A percentile compares a stretch with the other conserved stretches of the same genome.
Evolutionary conservation across 2,329 filamentous ascomycete species (phyloP).

Genomic region (Fonsecaea pedrosoi): DNA sequence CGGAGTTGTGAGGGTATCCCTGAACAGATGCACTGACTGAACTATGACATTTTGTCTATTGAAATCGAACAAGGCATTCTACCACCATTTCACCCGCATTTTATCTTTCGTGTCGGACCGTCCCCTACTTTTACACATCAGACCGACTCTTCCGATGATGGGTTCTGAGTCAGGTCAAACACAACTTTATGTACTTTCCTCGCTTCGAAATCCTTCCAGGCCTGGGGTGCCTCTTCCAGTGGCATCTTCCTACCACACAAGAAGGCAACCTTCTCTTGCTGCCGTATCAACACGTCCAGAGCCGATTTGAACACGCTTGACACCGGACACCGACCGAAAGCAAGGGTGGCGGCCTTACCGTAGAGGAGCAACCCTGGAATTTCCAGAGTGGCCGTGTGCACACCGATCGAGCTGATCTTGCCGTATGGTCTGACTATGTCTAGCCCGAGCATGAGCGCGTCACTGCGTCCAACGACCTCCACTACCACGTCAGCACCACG

Average conservation of each 20-base stretch:
- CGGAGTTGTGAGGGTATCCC: too few relatives aligned
- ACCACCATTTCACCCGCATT: too few relatives aligned
- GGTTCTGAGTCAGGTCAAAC: conserved; percentile 9
- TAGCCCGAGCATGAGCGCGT: conserved; percentile 40
- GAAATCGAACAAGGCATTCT: too few relatives aligned
- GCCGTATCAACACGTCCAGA: conserved; percentile 37
- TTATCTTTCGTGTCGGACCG: too few relatives aligned
- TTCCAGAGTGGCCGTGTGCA: conserved; percentile 35
- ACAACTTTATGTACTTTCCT: conserved; percentile 39
- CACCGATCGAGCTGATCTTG: conserved; percentile 40
- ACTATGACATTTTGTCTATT: too few relatives aligned
- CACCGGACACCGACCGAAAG: conserved; percentile 40
- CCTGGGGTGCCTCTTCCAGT: conserved; percentile 39
- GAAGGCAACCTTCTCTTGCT: conserved; percentile 41
- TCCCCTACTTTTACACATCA: too few relatives aligned
- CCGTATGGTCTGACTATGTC: conserved; percentile 40
- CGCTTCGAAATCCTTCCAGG: conserved; percentile 39
- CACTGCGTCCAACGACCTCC: conserved; percentile 38
- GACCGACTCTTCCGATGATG: too few relatives aligned
- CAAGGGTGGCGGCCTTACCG: conserved; percentile 41
- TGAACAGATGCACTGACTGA: too few relatives aligned
- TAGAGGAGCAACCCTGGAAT: conserved; percentile 36
- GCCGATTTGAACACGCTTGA: conserved; percentile 40
- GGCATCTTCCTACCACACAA: conserved; percentile 40
- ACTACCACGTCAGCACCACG: conserved; percentile 70